Evolutionary conservation across 2,329 filamentous ascomycete species (phyloP), one percentile per base, ranked within the genome.

Genomic region (Keithomyces neogunnii): DNA sequence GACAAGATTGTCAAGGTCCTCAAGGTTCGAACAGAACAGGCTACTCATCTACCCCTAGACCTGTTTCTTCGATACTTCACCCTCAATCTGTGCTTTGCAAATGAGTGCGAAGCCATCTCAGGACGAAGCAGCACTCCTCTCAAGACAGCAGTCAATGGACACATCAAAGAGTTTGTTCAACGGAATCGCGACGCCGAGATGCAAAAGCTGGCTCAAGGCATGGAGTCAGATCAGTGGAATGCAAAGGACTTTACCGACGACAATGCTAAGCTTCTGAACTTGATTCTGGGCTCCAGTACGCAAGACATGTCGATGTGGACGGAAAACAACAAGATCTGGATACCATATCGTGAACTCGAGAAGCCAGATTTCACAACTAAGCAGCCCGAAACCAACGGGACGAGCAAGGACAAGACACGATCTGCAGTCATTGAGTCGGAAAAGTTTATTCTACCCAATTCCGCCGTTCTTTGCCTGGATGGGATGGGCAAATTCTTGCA

Each of bases 61-160:
- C 77, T 81, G 58, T 95, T 95, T 66, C 69, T 93, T 43, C 81
- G 89, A 38, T 93, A 93, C 66, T 91, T 92, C 60, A 88, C 81
- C 1, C 75, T 95, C 35, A 93, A 92, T 60, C 74, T 89, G 6
- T 80, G 89, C 51, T 93, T 95, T 66, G 86, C 87, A 45, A 89
- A 90, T 55, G 89, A 95, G 64, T 93, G 89, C 62, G 89, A 95
- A 66, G 85, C 87, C 13, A 84, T 93, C 26, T 92, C 87, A 28
- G 88, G 89, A 1, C 80, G 87, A 51, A 87, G 87, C 53, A 87
- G 88, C 7, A 85, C 83, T 3, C 75, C 83, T 1, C 71, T 95
- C 5, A 92, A 92, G 68, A 88, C 80, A 19, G 80, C 90, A 33
- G 86, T 95, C 53, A 91, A 92, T 58, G 78, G 77, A 32, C 89